Conservation (phyloP, 2,329 filamentous ascomycete genomes). For the Graphiopsis chlorocephala region DNA sequence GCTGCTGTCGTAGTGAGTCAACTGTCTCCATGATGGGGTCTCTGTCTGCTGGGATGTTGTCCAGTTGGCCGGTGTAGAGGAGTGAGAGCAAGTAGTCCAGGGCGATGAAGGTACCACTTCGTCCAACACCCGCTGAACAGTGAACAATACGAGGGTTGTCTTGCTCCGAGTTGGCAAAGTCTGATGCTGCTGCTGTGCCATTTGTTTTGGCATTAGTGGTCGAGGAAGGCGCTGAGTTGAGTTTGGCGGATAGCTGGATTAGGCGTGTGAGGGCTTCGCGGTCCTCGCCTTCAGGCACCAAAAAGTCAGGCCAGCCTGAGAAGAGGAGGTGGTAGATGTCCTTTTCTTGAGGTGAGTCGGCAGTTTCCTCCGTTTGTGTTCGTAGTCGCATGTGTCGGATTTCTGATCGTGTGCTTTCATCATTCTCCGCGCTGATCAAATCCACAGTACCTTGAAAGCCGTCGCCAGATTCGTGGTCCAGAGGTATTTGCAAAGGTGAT, state of each 20-base stretch:
- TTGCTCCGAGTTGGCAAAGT: slow-evolving; percentile 27
- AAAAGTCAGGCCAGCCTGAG: slow-evolving; percentile 85
- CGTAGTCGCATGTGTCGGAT: slow-evolving; percentile 66
- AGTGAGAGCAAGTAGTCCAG: slow-evolving; percentile 89
- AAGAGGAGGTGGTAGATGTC: slow-evolving; percentile 83
- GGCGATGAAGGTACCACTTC: slow-evolving; percentile 92
- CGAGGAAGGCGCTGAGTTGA: slow-evolving; percentile 43
- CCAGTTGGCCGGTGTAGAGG: slow-evolving; percentile 70
- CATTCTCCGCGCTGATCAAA: slow-evolving; percentile 54
- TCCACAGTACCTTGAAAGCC: slow-evolving; percentile 66
- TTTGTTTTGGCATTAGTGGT: slow-evolving; percentile 18
- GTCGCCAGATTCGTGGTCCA: slow-evolving; percentile 29
- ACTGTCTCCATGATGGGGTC: slow-evolving; percentile 80
- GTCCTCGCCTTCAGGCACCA: slow-evolving; percentile 69
- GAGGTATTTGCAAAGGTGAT: slow-evolving; percentile 26
- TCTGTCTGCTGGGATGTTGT: slow-evolving; percentile 43
- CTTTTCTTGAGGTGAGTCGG: slow-evolving; percentile 51
- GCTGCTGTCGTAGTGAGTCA: slow-evolving; percentile 76
- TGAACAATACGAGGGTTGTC: slow-evolving; percentile 69
- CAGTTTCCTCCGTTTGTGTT: slow-evolving; percentile 39
- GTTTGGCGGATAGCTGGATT: slow-evolving; percentile 62
- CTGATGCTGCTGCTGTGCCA: slow-evolving; percentile 26
- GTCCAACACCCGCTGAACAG: slow-evolving; percentile 83
- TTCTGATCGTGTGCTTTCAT: slow-evolving; percentile 61
- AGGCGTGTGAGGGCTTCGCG: slow-evolving; percentile 66